Base-by-base conservation (phyloP, 2,329 filamentous ascomycete genomes). In the Falciphora oryzae region DNA sequence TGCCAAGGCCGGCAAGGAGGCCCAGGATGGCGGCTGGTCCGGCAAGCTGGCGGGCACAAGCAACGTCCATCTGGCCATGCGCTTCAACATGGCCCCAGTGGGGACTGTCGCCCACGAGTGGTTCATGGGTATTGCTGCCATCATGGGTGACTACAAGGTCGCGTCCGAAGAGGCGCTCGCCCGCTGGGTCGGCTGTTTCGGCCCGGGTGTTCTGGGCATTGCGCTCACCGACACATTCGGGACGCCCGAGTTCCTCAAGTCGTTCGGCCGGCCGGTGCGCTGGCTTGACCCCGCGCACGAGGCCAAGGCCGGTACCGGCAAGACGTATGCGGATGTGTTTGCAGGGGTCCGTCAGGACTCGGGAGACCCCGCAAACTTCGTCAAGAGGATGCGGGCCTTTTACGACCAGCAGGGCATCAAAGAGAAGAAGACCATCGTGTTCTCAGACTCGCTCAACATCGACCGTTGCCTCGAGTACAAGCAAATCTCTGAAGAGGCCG, bases 61-160 rank as follows among this genome's bases (percentile, higher is more conserved):
- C 76, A 99, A 99, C 73, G 95, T 99, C 4, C 94, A 98, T 75
- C 87, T 99, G 69, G 95, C 95, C 14, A 97, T 96, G 92, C 90
- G 92, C 71, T 94, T 96, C 77, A 88, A 87, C 59, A 86, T 97
- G 59, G 80, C 87, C 4, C 93, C 95, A 0, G 85, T 98, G 16
- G 95, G 95, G 6, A 99, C 95, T 0, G 85, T 87, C 2, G 95
- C 95, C 0, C 95, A 99, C 73, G 95, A 99, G 78, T 99, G 95
- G 95, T 98, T 97, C 80, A 99, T 99, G 95, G 93, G 92, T 57
- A 94, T 96, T 67, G 95, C 95, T 0, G 93, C 95, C 56, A 92
- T 97, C 70, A 91, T 89, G 5, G 84, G 92, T 67, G 86, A 97
- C 76, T 99, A 99, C 74, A 84, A 87, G 70, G 82, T 85, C 67